Evolutionary conservation across 1,284 basidiomycete species (phyloP), one percentile per base, ranked within the genome.

Genomic region (Cryptococcus sp.): DNA sequence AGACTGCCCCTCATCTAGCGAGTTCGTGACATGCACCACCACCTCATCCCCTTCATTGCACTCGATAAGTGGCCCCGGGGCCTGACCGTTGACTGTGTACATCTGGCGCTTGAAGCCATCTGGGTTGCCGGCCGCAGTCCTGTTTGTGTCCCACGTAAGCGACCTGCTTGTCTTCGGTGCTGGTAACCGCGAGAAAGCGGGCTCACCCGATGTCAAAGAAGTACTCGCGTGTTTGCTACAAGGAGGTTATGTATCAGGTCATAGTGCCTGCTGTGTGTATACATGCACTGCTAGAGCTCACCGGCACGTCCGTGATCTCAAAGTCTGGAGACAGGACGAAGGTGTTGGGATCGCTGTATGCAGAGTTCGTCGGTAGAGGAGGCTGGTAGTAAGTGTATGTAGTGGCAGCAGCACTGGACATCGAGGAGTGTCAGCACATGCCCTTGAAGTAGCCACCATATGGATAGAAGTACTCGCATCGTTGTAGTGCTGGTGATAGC

Each of bases 41-140:
- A 71, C 44, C 12, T 52, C 59, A 52, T 71, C 69, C 4, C 67
- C 67, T 44, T 63, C 51, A 45, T 67, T 71, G 7, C 61, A 64
- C 50, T 71, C 66, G 46, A 71, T 68, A 23, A 64, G 18, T 0
- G 69, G 69, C 9, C 65, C 69, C 2, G 64, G 64, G 45, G 55
- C 62, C 40, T 58, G 52, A 3, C 53, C 52, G 47, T 66, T 66
- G 35, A 66, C 55, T 24, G 56, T 61, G 24, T 54, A 62, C 9
- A 66, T 53, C 45, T 59, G 46, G 40, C 64, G 53, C 13, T 46
- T 42, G 42, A 52, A 64, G 3, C 64, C 64, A 51, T 66, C 64
- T 9, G 64, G 64, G 21, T 28, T 44, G n/a, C 21, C 46, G 3
- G 45, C 44, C 8, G 52, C 54, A 8, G 54, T 46, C 15, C 53